Percentiles rank a stretch among this genome's conserved stretches.
Conservation (phyloP, 2,329 filamentous ascomycete genomes). For the Verticillium klebahnii region DNA sequence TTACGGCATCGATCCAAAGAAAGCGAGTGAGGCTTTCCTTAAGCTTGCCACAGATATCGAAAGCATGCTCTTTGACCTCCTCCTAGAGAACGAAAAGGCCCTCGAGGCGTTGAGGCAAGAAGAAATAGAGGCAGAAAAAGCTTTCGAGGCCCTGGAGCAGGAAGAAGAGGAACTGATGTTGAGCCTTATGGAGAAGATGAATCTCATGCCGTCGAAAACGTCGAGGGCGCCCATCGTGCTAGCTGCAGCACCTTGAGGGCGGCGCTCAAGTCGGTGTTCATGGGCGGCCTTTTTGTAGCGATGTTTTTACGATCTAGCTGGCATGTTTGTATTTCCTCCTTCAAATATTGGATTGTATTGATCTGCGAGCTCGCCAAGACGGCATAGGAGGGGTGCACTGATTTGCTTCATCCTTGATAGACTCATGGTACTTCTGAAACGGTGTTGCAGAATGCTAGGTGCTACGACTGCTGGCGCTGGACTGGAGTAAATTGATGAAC, state of each 20-base stretch:
- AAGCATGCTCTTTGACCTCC: neutral
- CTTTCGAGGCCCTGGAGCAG: too few species aligned
- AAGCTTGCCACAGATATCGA: neutral
- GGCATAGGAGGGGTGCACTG: too few species aligned
- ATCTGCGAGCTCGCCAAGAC: too few species aligned
- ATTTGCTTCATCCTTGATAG: too few species aligned
- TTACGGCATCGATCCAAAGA: neutral
- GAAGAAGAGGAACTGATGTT: neutral
- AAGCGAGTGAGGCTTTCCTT: neutral
- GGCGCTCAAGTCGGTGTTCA: neutral
- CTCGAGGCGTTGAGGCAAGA: neutral
- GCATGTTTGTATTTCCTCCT: too few species aligned
- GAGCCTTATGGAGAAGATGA: neutral
- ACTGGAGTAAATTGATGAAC: too few species aligned
- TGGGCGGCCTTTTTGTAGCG: neutral
- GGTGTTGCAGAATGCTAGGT: too few species aligned
- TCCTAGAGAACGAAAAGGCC: neutral
- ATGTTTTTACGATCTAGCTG: neutral
- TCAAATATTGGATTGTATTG: too few species aligned
- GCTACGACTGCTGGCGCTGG: too few species aligned
- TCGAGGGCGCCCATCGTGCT: neutral
- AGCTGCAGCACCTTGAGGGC: neutral
- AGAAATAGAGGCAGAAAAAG: neutral
- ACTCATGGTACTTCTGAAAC: too few species aligned
- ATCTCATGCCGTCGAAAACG: neutral